Conservation (phyloP, 2,329 filamentous ascomycete genomes). For the Mollisiaceae sp. region DNA sequence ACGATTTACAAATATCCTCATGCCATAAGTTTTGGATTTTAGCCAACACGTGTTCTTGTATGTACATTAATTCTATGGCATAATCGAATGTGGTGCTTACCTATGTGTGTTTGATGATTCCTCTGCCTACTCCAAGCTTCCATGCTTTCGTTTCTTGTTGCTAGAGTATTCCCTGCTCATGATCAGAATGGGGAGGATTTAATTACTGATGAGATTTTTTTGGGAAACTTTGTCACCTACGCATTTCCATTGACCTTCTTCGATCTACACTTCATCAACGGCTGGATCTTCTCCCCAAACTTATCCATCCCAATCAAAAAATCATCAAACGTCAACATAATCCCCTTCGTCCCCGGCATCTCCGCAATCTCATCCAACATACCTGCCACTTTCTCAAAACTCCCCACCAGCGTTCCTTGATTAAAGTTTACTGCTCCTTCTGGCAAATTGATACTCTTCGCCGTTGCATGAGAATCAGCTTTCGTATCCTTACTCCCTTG, state of each 20-base stretch:
- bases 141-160: too few relatives aligned
- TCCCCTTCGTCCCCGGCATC: slow-evolving; percentile 43
- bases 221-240: neutral
- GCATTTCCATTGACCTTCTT: slow-evolving; percentile 16
- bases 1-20: too few relatives aligned
- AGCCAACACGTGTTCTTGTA: too few relatives aligned
- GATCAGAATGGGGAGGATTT: too few relatives aligned
- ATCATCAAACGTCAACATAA: slow-evolving; percentile 45
- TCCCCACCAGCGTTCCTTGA: slow-evolving; percentile 41
- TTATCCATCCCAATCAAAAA: slow-evolving; percentile 41
- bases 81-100: too few relatives aligned
- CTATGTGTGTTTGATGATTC: too few relatives aligned
- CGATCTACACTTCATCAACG: slow-evolving; percentile 43
- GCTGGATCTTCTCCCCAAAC: slow-evolving; percentile 44
- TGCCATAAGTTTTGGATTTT: too few relatives aligned
- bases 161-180: too few relatives aligned
- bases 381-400: slow-evolving; percentile 39
- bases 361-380: slow-evolving; percentile 44
- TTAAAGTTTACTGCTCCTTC: slow-evolving; percentile 44
- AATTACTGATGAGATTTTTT: too few relatives aligned
- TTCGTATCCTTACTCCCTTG: slow-evolving; percentile 42
- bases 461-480: slow-evolving; percentile 41
- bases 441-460: slow-evolving; percentile 37
- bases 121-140: too few relatives aligned
- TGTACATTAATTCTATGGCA: too few relatives aligned